Base-by-base conservation (phyloP, 495 filamentous ascomycete species). In the Aeminium ludgeri region DNA sequence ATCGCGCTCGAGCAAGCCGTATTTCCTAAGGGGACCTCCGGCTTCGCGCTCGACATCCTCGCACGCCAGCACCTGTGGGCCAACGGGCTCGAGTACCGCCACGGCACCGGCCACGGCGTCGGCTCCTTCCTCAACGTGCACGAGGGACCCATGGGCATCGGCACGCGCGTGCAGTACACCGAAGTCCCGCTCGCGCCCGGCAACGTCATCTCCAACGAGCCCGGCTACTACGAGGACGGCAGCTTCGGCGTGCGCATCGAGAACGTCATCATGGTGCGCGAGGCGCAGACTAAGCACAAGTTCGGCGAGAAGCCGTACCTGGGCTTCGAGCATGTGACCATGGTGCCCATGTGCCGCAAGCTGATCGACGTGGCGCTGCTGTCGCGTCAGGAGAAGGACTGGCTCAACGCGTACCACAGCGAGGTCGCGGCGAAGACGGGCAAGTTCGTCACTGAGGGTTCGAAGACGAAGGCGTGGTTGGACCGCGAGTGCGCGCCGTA, bases 201-300 rank as follows among this genome's bases (percentile, higher is more conserved):
- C 34, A 94, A 95, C 55, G 86, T 96, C 32, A 72, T 95, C 44
- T 94, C 86, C 3, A 78, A 93, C 55, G 86, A 99, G 57, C 91
- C 89, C 11, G 91, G 91, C 23, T 99, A 86, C 63, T 99, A 99
- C 61, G 91, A 96, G 61, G 91, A 99, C 52, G 91, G 86, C 34
- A 76, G 77, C 8, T 99, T 91, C 54, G 91, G 91, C n/a, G 92
- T 99, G 53, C 81, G 91, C 23, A 96, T 95, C 52, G 91, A 99
- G 63, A 96, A 84, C 51, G 61, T 99, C 43, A 72, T 92, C 45
- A 82, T 94, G 72, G 82, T 83, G 13, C 78, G 75, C 48, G 85
- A 95, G 54, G 79, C 78, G 12, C 63, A 92, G 55, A 93, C 87
- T 6, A 76, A 80, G 41, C 68, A 92, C 60, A 72, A 71, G 28